These are phyloP conservation scores for Pichia sp. DNA, from an alignment of 1,139 yeast genomes.

Conservation along the genomic window DNA sequence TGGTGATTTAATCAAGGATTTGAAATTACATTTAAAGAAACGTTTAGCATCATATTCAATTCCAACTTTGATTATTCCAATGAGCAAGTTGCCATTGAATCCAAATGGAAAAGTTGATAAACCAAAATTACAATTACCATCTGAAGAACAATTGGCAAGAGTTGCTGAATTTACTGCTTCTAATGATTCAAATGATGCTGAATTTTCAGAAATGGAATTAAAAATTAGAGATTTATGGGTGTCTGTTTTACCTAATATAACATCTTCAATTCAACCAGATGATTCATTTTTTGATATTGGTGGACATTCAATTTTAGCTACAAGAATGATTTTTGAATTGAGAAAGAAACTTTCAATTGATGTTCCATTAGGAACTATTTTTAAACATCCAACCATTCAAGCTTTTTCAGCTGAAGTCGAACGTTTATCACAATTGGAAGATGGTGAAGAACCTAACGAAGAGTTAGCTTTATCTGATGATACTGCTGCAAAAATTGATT, in stretches of 20 bases:
- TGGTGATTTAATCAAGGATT: constrained; percentile 69
- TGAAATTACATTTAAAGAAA: constrained; percentile 74
- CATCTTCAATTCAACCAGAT: constrained; percentile 64
- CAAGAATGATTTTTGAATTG: constrained; percentile 91
- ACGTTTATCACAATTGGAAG: constrained; percentile 40
- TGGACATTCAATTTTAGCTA: constrained; percentile 95
- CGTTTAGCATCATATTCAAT: constrained; percentile 91
- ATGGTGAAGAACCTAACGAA: constrained; percentile 27
- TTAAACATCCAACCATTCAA: constrained; percentile 79
- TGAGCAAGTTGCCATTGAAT: constrained; percentile 80
- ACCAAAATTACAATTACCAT: constrained; percentile 94
- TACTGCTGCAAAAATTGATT: constrained; percentile 37
- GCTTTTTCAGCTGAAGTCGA: constrained; percentile 72
- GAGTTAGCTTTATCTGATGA: constrained; percentile 20
- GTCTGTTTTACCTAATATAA: constrained; percentile 75
- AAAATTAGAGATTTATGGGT: constrained; percentile 79
- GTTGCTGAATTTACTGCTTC: constrained; percentile 46
- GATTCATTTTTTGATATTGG: constrained; percentile 97
- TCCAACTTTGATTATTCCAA: constrained; percentile 85
- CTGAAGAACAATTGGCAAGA: constrained; percentile 70
- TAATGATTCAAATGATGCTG: constrained; percentile 40
- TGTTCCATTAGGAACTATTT: constrained; percentile 82
- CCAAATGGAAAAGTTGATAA: constrained; percentile 99
- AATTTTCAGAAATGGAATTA: constrained; percentile 58
- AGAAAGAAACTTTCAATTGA: constrained; percentile 73